Percentiles rank a stretch among this genome's conserved stretches.
phyloP scores from a whole-genome alignment of 2,329 filamentous ascomycete species.

The Xylariales sp. region DNA sequence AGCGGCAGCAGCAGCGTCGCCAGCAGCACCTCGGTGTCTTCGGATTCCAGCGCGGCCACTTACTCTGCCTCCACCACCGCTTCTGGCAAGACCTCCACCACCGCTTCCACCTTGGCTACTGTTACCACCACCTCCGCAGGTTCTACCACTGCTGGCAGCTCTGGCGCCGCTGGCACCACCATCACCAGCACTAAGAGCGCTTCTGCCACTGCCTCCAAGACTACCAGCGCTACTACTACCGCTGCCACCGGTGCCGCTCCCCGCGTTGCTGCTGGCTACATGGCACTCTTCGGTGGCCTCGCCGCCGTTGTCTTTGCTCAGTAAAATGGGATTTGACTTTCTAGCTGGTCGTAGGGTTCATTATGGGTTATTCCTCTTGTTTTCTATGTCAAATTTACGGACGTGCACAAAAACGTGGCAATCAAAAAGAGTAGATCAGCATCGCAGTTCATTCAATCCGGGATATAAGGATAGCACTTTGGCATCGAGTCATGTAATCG shows the following conservation, averaged over 20 bases:
- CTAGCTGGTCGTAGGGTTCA: too few relatives aligned
- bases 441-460: too few relatives aligned
- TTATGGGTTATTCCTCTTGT: too few relatives aligned
- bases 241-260: slow-evolving; percentile 22
- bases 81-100: slow-evolving; percentile 13
- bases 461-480: too few relatives aligned
- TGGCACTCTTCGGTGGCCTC: slow-evolving; percentile 34
- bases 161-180: slow-evolving; percentile 6
- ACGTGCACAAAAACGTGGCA: too few relatives aligned
- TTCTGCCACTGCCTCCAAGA: slow-evolving; percentile 12
- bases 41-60: slow-evolving; percentile 15
- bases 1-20: background rate
- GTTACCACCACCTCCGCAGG: slow-evolving; percentile 18
- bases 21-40: background rate
- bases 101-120: slow-evolving; percentile 21
- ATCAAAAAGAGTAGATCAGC: too few relatives aligned
- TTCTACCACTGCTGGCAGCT: slow-evolving; percentile 9
- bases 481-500: too few relatives aligned
- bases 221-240: slow-evolving; percentile 9
- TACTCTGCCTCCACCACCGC: slow-evolving; percentile 17
- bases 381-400: too few relatives aligned
- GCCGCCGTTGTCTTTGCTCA: slow-evolving; percentile 37
- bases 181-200: slow-evolving; percentile 12
- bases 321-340: too few relatives aligned
- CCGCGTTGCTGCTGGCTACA: slow-evolving; percentile 30